Evolutionary conservation across 257 asterid species (phyloP), one percentile per base, ranked within the genome.

Genomic region (Phtheirospermum japonicum): DNA sequence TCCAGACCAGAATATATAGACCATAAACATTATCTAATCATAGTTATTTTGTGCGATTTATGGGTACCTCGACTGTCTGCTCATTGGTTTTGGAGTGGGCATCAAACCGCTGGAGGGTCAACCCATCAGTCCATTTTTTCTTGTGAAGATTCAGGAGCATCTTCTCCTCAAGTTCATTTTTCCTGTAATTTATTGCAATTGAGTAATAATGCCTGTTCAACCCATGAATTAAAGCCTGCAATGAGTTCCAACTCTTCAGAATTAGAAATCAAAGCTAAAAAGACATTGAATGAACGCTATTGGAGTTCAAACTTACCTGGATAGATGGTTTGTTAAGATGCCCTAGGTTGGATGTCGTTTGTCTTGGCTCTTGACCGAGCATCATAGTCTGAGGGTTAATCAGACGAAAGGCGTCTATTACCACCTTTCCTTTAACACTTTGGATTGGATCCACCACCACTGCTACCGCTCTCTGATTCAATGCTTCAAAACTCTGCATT

Each of bases 281-380:
- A 18, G 12, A 45, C 11, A 19, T 9, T 19, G 1, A 61, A 32
- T 14, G 33, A 39, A 51, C 43, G 67, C 45, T 34, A 42, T 14
- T 5, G 61, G 52, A 37, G 9, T 7, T 32, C 28, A 49, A 50
- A 16, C 30, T 14, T 74, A 87, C 96, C 73, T 93, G 99, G 71
- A 93, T 90, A 36, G 99, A 93, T n/a, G 99, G 97, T 70, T 90
- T 93, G 57, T 89, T 93, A 20, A 93, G 92, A 78, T 93, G 95
- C 9, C 99, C 99, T 14, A 93, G 85, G 68, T 93, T 93, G 71
- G 99, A 93, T 57, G 97, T 93, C 34, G 99, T 90, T 61, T 93
- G 99, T 0, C 99, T 85, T 42, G 99, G 99, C 79, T 93, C 99
- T 72, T 93, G 99, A 57, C 99, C 97, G 52, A 93, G 96, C 97